A percentile compares a stretch with the other conserved stretches of the same genome.
Conservation (phyloP, 2,329 filamentous ascomycete species). For the Calonectria crousiana region DNA sequence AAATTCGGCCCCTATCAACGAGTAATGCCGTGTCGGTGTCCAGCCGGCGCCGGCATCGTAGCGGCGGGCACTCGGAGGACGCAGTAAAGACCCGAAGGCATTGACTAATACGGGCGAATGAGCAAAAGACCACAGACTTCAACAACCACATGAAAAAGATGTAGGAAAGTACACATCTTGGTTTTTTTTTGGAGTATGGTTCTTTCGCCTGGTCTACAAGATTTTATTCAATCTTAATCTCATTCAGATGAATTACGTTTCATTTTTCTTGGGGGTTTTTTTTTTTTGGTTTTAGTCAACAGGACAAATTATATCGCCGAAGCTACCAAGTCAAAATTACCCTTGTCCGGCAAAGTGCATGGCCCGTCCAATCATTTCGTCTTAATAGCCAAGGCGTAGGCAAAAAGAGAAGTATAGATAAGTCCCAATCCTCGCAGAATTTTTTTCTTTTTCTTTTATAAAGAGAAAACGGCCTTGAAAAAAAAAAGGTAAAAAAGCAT, state of each 20-base stretch:
- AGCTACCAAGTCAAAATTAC: not conserved
- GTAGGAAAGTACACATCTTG: not conserved
- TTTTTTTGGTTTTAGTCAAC: not conserved
- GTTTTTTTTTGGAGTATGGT: not conserved
- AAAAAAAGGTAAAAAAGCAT: not conserved
- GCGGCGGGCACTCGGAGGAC: constrained; percentile 15
- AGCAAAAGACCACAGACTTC: not conserved
- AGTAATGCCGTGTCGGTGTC: constrained; percentile 30
- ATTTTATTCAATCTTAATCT: not conserved
- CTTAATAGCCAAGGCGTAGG: not conserved
- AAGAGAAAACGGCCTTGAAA: not conserved
- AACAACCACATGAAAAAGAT: not conserved
- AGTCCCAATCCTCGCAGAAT: too few relatives aligned
- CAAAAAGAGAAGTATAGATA: not conserved
- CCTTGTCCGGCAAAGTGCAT: not conserved
- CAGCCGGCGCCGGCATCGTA: constrained; percentile 22
- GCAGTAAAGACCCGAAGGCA: constrained; percentile 13
- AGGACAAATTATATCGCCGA: not conserved
- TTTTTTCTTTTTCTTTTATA: not conserved
- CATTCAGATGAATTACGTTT: not conserved
- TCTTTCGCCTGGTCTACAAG: too few relatives aligned
- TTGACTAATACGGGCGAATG: not conserved
- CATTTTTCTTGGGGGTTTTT: not conserved
- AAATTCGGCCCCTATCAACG: constrained; percentile 8
- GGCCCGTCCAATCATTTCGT: not conserved